phyloP scores from a whole-genome alignment of 1,284 basidiomycete genomes.

The Microbotryum saponariae region DNA sequence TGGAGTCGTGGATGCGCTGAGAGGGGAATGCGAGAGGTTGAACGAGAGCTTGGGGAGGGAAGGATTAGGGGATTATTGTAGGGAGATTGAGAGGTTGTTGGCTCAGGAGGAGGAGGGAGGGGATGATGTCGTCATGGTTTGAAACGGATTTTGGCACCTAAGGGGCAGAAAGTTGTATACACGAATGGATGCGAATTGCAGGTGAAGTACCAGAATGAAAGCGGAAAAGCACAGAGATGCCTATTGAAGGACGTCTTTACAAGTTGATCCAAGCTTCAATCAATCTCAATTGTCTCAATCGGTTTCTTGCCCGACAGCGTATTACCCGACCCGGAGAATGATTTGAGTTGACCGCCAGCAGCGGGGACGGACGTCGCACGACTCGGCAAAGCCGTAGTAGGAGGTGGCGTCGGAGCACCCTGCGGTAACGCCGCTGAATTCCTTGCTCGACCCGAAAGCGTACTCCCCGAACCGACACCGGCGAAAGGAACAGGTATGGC shows the following conservation, averaged over 20 bases:
- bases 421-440: slow-evolving; percentile 1
- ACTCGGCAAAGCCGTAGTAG: background rate
- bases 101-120: no score
- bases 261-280: slow-evolving; percentile 14
- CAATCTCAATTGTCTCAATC: slow-evolving; percentile 34
- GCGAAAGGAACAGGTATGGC: slow-evolving; percentile 11
- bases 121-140: no score
- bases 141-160: no score
- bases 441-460: background rate
- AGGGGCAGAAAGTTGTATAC: no score
- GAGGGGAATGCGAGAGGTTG: no score
- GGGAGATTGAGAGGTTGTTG: no score
- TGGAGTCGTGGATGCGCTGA: no score
- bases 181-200: background rate
- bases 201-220: background rate
- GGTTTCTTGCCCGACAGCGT: slow-evolving; percentile 25
- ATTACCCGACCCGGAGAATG: slow-evolving; percentile 26
- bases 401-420: background rate
- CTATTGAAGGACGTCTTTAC: background rate
- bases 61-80: no score
- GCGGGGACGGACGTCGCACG: background rate
- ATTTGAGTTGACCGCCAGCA: slow-evolving; percentile 6
- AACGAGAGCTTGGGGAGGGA: no score
- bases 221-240: background rate
- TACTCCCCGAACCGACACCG: slow-evolving; percentile 13